These are phyloP conservation scores for Histomonas meleagridis DNA, from an alignment of 208 protist species.

Conservation along the genomic window DNA sequence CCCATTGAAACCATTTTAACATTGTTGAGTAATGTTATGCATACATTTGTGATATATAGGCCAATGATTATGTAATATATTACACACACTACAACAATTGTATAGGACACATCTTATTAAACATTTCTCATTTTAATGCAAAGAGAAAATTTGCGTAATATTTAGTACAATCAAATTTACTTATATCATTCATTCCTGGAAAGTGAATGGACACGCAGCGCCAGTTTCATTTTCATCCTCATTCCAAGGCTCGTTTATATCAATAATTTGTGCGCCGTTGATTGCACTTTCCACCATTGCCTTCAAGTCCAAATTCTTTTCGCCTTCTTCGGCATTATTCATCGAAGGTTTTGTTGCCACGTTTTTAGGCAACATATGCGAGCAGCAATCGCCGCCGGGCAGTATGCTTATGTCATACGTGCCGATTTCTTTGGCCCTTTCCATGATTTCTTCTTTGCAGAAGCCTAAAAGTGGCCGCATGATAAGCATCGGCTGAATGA, in stretches of 20 bases:
- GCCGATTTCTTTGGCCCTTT: background rate
- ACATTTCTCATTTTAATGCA: too few species aligned
- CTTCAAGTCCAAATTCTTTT: background rate
- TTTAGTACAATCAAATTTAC: too few species aligned
- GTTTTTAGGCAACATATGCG: slow-evolving; percentile 15
- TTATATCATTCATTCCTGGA: background rate
- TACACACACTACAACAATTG: too few species aligned
- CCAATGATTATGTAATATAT: too few species aligned
- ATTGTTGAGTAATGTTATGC: too few species aligned
- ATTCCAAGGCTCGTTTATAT: slow-evolving; percentile 31
- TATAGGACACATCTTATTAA: too few species aligned
- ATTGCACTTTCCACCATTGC: background rate
- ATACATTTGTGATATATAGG: too few species aligned
- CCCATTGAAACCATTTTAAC: too few species aligned
- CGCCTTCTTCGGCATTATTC: background rate
- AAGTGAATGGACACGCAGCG: background rate
- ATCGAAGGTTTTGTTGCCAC: slow-evolving; percentile 21
- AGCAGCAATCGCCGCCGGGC: background rate
- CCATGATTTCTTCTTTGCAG: background rate
- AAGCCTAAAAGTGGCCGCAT: background rate
- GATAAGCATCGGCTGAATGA: background rate
- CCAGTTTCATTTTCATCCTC: background rate
- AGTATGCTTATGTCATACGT: background rate
- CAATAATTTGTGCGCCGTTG: background rate
- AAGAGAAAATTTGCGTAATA: too few species aligned